A percentile compares a stretch with the other conserved stretches of the same genome.
These are phyloP conservation scores for Papiliotrema flavescens DNA, from an alignment of 1,284 basidiomycete species.

Conservation along the genomic window DNA sequence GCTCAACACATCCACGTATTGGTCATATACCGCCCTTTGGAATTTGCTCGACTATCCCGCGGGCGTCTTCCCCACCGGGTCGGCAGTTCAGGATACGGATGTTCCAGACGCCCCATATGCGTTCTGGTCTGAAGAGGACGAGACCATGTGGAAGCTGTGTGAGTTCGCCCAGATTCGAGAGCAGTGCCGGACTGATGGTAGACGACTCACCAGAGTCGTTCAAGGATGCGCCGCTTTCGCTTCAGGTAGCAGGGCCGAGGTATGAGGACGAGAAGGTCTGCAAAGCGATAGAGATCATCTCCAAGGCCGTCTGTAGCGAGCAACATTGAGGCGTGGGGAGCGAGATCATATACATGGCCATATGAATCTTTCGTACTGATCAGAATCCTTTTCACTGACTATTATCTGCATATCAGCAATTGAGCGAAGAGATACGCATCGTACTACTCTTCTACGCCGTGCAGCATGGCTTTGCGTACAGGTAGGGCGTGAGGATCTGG, in stretches of 20 bases:
- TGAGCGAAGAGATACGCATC: no score
- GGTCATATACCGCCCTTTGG: constrained; percentile 60
- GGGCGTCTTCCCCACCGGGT: constrained; percentile 63
- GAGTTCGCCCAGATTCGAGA: neutral
- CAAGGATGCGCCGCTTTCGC: constrained; percentile 15
- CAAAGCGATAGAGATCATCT: no score
- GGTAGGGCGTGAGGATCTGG: no score
- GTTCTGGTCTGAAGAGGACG: constrained; percentile 12
- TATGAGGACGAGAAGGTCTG: constrained; percentile 23
- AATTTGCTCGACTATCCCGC: constrained; percentile 67
- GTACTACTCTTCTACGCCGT: no score
- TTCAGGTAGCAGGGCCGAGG: constrained; percentile 15
- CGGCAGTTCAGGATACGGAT: constrained; percentile 17
- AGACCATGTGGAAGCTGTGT: neutral
- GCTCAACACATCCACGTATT: constrained; percentile 35
- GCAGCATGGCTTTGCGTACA: no score
- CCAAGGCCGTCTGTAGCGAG: no score
- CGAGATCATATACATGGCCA: no score
- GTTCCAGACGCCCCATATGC: constrained; percentile 33
- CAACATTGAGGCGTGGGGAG: no score
- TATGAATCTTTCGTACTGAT: no score
- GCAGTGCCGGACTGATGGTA: neutral
- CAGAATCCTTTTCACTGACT: no score
- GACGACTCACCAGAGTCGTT: constrained; percentile 11
- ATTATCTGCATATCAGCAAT: no score